Conservation (phyloP, 306 rosid genomes). For the Fragaria iinumae region DNA sequence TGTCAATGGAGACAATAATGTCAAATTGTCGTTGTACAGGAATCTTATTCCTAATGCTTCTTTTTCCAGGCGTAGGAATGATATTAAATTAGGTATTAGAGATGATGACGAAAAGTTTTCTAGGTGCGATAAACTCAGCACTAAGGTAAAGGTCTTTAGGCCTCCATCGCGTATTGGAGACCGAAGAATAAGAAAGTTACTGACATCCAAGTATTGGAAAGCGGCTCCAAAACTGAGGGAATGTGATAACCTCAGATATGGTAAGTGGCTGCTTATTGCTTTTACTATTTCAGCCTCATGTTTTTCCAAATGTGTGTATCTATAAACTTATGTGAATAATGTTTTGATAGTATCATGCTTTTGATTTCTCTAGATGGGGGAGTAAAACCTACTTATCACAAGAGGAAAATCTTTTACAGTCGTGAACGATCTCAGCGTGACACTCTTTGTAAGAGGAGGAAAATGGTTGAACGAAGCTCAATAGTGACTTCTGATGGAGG, state of each 20-base stretch:
- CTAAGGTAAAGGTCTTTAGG: conserved; percentile 56
- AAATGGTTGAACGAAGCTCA: conserved; percentile 48
- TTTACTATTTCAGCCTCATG: conserved; percentile 12
- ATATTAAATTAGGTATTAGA: conserved; percentile 62
- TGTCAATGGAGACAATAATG: conserved; percentile 34
- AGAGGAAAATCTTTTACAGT: conserved; percentile 59
- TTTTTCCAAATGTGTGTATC: not conserved
- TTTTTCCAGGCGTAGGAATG: conserved; percentile 57
- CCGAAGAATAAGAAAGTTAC: conserved; percentile 63
- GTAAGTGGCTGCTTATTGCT: conserved; percentile 39
- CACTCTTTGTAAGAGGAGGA: conserved; percentile 59
- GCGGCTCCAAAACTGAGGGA: conserved; percentile 81
- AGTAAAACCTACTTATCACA: conserved; percentile 36
- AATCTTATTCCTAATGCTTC: conserved; percentile 50
- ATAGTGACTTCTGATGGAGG: conserved; percentile 63
- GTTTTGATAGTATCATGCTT: conserved; percentile 4
- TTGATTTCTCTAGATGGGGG: conserved; percentile 47
- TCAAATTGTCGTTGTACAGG: conserved; percentile 40
- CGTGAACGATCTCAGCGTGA: conserved; percentile 50
- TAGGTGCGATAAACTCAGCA: conserved; percentile 56
- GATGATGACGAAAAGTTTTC: conserved; percentile 83
- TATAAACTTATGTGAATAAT: not conserved
- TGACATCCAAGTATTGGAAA: conserved; percentile 77
- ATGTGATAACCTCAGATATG: conserved; percentile 57
- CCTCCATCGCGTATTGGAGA: conserved; percentile 50